Evolutionary conservation across 129 eudicot genomes (phyloP), one percentile per base, ranked within the genome.

Genomic region (Flaveria robusta): DNA sequence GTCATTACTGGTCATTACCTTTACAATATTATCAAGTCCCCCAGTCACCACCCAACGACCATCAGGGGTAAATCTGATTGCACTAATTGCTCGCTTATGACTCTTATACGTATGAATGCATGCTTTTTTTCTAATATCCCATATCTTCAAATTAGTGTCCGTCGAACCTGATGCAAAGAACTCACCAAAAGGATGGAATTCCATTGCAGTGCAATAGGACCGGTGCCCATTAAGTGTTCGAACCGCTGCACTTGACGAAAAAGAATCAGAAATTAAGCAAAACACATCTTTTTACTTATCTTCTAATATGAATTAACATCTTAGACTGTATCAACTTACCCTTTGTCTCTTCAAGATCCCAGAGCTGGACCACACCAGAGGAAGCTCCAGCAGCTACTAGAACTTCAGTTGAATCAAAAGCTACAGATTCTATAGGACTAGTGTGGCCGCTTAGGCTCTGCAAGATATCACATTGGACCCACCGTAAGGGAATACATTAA

Each of bases 21-120:
- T 93, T 20, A 93, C 96, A 63, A 86, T 86, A 81, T 87, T 94
- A 81, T 94, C 97, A 79, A 91, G 85, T 80, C 97, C 97, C 66
- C 98, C 96, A 10, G 98, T 88, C 74, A 94, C 97, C 50, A 94
- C 96, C 98, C 98, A 88, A 37, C 97, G 96, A 72, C 97, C 98
- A 84, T 94, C 98, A 11, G 97, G 98, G 77, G 86, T 83, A 83
- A 94, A 94, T 79, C 85, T 91, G 74, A 94, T 87, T 6, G 85
- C 83, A 81, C 88, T 94, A 29, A 94, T 89, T 74, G 93, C 98
- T 50, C 89, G 84, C 47, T 82, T 87, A 71, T 91, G 98, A 63
- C 98, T 93, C 75, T 94, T 94, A 70, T 91, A 91, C 19, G 96
- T 94, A 87, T 91, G 97, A 77, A 91, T 89, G 86, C 98, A 89